Percentiles rank a stretch among this genome's conserved stretches.
These are phyloP conservation scores for Sequoiadendron giganteum DNA, from an alignment of 75 land plant species.

Conservation along the genomic window DNA sequence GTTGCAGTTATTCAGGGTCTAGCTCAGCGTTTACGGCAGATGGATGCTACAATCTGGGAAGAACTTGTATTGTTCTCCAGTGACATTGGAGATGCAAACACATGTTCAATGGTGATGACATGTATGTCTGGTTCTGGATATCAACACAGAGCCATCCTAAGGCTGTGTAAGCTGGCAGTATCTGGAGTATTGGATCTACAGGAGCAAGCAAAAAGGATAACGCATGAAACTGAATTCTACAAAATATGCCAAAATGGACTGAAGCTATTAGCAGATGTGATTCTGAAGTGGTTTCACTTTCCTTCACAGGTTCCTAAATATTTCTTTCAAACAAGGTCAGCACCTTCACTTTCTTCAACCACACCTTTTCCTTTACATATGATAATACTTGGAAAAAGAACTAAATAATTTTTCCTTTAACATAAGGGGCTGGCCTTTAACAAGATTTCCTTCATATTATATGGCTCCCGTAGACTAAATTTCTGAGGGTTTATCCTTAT, in stretches of 20 bases:
- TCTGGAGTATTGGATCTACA: slow-evolving; percentile 17
- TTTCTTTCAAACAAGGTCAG: slow-evolving; percentile 67
- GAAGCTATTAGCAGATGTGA: slow-evolving; percentile 23
- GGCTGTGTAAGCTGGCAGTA: slow-evolving; percentile 37
- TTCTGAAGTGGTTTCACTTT: slow-evolving; percentile 38
- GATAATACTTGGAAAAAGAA: background rate
- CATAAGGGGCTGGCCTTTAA: background rate
- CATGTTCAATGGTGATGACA: slow-evolving; percentile 14
- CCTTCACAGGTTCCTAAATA: slow-evolving; percentile 48
- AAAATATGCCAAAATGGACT: slow-evolving; percentile 23
- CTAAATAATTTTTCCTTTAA: background rate
- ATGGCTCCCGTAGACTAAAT: background rate
- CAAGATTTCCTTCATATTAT: background rate
- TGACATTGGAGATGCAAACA: slow-evolving; percentile 2
- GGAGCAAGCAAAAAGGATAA: slow-evolving; percentile 17
- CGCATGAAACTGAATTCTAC: slow-evolving; percentile 14
- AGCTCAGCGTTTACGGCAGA: slow-evolving; percentile 31
- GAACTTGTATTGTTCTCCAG: slow-evolving; percentile 22
- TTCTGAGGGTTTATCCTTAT: background rate
- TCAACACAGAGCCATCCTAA: slow-evolving; percentile 19
- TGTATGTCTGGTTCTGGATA: slow-evolving; percentile 9
- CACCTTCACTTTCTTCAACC: background rate
- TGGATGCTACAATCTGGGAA: slow-evolving; percentile 17
- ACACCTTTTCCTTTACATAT: background rate
- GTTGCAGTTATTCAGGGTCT: slow-evolving; percentile 32